phyloP scores from a whole-genome alignment of 805 yeast genomes.

The Kodamaea kaohsiungensis region DNA sequence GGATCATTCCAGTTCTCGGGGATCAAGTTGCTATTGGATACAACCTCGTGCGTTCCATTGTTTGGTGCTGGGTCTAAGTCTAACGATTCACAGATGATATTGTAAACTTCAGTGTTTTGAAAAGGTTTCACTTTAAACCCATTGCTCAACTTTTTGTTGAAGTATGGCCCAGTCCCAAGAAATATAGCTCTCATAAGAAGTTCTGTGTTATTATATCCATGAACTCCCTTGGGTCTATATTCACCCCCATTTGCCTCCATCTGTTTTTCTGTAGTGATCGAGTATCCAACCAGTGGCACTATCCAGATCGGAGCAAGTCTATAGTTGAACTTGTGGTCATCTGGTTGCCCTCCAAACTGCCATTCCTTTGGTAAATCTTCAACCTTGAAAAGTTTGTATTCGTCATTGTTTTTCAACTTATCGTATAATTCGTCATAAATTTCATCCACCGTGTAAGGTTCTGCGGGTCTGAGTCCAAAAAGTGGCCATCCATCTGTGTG shows the following conservation, averaged over 20 bases:
- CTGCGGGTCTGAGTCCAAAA: constrained; percentile 66
- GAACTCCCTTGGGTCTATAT: constrained; percentile 73
- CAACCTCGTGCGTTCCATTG: constrained; percentile 49
- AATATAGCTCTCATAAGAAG: constrained; percentile 83
- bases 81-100: constrained; percentile 68
- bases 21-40: constrained; percentile 31
- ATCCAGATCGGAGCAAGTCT: constrained; percentile 87
- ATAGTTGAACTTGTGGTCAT: constrained; percentile 44
- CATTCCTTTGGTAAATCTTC: constrained; percentile 57
- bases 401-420: constrained; percentile 26
- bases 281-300: constrained; percentile 80
- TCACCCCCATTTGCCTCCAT: constrained; percentile 50
- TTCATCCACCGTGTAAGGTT: constrained; percentile 39
- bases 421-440: constrained; percentile 45
- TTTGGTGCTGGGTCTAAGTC: constrained; percentile 51
- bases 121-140: constrained; percentile 57
- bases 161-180: constrained; percentile 79
- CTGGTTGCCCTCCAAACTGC: constrained; percentile 50
- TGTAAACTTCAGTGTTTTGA: constrained; percentile 70
- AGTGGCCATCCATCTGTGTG: constrained; percentile 86
- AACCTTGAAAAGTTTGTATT: constrained; percentile 50
- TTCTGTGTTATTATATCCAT: constrained; percentile 80
- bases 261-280: constrained; percentile 61
- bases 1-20: constrained; percentile 50
- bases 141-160: constrained; percentile 39